Conservation (phyloP, 2,329 filamentous ascomycete species). For the Pseudogymnoascus sp. region DNA sequence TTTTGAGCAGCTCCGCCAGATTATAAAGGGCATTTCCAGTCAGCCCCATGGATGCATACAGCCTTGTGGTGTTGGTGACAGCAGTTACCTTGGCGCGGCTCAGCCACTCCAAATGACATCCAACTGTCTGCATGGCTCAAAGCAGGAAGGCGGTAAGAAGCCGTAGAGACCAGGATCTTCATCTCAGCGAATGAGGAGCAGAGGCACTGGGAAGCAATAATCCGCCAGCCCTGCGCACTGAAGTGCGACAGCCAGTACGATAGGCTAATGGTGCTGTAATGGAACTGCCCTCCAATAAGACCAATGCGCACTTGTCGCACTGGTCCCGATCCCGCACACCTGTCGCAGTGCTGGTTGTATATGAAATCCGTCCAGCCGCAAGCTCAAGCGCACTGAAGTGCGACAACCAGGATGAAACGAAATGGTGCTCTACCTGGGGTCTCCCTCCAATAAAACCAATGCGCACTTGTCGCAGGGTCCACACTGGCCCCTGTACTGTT, state of each 20-base stretch:
- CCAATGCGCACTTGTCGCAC: not conserved
- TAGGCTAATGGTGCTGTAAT: not conserved
- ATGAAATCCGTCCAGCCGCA: too few relatives aligned
- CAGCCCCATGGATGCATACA: not conserved
- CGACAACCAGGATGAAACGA: too few relatives aligned
- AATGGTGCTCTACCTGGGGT: too few relatives aligned
- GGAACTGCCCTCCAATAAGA: not conserved
- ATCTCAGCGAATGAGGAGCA: not conserved
- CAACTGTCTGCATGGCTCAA: not conserved
- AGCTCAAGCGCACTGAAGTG: too few relatives aligned
- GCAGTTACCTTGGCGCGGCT: not conserved
- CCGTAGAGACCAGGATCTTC: not conserved
- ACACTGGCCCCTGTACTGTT: too few relatives aligned
- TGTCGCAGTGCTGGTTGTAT: not conserved
- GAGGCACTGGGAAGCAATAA: not conserved
- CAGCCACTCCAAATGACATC: not conserved
- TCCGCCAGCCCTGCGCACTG: not conserved
- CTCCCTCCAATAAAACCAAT: too few relatives aligned
- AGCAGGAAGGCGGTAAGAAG: not conserved
- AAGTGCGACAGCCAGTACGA: not conserved
- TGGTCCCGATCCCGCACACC: not conserved
- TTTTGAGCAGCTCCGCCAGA: not conserved
- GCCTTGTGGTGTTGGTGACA: not conserved
- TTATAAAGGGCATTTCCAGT: not conserved
- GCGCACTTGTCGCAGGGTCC: too few relatives aligned